These are phyloP conservation scores for Podospora pseudocomata DNA, from an alignment of 495 filamentous ascomycete species.

Conservation along the genomic window DNA sequence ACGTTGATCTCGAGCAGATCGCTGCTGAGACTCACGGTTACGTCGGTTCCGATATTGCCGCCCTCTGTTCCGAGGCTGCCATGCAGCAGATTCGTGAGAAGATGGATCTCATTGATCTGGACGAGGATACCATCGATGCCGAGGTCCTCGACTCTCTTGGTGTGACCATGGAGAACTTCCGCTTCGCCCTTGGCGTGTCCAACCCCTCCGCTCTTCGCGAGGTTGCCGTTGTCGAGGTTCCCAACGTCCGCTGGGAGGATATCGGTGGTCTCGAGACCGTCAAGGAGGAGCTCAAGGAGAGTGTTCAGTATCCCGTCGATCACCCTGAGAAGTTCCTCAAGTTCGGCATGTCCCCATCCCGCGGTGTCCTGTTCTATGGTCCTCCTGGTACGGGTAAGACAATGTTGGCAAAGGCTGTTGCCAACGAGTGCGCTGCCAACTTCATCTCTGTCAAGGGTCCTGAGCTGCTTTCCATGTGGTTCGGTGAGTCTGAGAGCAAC, in stretches of 20 bases:
- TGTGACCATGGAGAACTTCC: constrained; percentile 99
- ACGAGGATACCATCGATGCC: constrained; percentile 98
- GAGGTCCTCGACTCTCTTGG: constrained; percentile 97
- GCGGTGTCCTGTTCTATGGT: constrained; percentile 97
- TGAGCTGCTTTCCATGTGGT: constrained; percentile 99
- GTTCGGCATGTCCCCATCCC: constrained; percentile 95
- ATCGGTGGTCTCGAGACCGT: constrained; percentile 97
- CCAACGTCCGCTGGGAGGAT: constrained; percentile 99
- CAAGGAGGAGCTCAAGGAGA: constrained; percentile 99
- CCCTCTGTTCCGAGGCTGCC: constrained; percentile 97
- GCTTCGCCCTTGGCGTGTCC: constrained; percentile 92
- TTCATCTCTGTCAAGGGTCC: constrained; percentile 99
- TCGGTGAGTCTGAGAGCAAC: constrained; percentile 99
- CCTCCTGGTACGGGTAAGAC: constrained; percentile 99
- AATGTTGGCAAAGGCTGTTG: constrained; percentile 96
- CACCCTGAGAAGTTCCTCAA: constrained; percentile 99
- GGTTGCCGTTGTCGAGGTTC: constrained; percentile 97
- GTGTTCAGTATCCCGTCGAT: constrained; percentile 97
- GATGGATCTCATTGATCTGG: constrained; percentile 99
- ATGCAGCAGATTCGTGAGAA: constrained; percentile 99
- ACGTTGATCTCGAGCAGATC: constrained; percentile 95
- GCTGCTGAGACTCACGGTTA: constrained; percentile 98
- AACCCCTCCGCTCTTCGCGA: constrained; percentile 98
- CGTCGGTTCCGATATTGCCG: constrained; percentile 96
- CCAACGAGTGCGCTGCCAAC: constrained; percentile 98